Evolutionary conservation across 2,329 filamentous ascomycete species (phyloP).

Genomic region (Ophiostoma montium): DNA sequence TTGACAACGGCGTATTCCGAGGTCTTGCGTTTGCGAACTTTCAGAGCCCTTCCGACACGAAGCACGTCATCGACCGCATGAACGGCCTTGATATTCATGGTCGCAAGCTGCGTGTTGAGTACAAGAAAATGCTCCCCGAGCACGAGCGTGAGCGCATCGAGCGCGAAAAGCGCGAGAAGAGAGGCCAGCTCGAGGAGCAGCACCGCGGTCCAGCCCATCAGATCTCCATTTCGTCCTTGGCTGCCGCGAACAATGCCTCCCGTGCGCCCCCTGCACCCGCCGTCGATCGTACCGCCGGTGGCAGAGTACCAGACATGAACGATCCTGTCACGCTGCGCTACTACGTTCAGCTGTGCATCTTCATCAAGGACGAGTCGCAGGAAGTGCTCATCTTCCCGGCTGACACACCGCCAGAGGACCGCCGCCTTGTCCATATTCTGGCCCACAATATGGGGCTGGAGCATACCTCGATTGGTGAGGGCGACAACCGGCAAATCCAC

Average conservation of each 20-base stretch:
- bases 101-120: conserved; percentile 87
- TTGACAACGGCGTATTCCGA: conserved; percentile 93
- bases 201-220: conserved; percentile 79
- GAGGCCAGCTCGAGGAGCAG: conserved; percentile 93
- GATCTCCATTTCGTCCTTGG: conserved; percentile 68
- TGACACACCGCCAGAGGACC: conserved; percentile 66
- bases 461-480: conserved; percentile 78
- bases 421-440: conserved; percentile 82
- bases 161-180: conserved; percentile 87
- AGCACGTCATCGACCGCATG: conserved; percentile 79
- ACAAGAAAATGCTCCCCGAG: conserved; percentile 98
- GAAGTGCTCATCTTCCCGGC: conserved; percentile 77
- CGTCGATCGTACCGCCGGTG: conserved; percentile 4
- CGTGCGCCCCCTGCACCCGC: neutral
- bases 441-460: conserved; percentile 90
- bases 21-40: conserved; percentile 97
- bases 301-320: conserved; percentile 52
- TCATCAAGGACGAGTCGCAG: conserved; percentile 55
- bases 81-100: conserved; percentile 95
- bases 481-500: conserved; percentile 78
- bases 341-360: conserved; percentile 80
- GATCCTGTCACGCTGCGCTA: conserved; percentile 76
- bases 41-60: conserved; percentile 86
- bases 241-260: conserved; percentile 9
- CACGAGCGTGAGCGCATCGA: conserved; percentile 93